Conservation (phyloP, 768 basidiomycete species). For the Sistotremastrum suecicum region DNA sequence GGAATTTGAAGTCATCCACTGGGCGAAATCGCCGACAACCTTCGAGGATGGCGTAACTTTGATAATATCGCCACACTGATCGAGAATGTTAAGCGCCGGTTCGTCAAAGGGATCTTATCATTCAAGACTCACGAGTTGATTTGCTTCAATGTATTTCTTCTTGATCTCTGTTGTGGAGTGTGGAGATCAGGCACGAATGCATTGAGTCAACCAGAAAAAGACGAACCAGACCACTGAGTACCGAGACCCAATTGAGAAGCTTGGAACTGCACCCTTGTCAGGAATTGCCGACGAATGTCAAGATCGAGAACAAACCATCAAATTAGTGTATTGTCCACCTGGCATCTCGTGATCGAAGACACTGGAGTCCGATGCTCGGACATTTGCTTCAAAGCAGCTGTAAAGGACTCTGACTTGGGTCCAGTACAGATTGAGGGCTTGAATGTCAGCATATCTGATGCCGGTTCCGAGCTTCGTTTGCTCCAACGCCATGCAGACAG, state of each 20-base stretch:
- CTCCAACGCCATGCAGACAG: conserved; percentile 87
- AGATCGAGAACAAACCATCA: conserved; percentile 49
- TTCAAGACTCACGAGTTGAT: conserved; percentile 59
- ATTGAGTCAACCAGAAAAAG: not conserved
- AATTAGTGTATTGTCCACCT: conserved; percentile 88
- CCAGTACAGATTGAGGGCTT: conserved; percentile 97
- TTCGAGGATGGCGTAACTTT: conserved; percentile 99
- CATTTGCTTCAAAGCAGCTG: conserved; percentile 95
- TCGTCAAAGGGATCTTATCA: conserved; percentile 2
- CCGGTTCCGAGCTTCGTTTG: conserved; percentile 90
- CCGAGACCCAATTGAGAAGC: conserved; percentile 93
- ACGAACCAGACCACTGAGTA: conserved; percentile 80
- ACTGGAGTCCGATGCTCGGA: conserved; percentile 91
- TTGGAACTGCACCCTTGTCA: conserved; percentile 62
- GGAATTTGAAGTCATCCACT: conserved; percentile 96
- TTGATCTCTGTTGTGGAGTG: conserved; percentile 58
- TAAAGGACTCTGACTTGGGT: conserved; percentile 93
- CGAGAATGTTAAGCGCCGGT: conserved; percentile 2
- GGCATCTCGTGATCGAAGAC: conserved; percentile 99
- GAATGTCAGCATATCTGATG: conserved; percentile 93
- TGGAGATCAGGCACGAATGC: not conserved
- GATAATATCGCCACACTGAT: conserved; percentile 89
- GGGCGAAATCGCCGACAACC: conserved; percentile 97
- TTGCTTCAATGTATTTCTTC: conserved; percentile 97
- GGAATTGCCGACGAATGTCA: conserved; percentile 8